Evolutionary conservation across 2,329 filamentous ascomycete genomes (phyloP), one percentile per base, ranked within the genome.

Genomic region (Grosmannia huntii): DNA sequence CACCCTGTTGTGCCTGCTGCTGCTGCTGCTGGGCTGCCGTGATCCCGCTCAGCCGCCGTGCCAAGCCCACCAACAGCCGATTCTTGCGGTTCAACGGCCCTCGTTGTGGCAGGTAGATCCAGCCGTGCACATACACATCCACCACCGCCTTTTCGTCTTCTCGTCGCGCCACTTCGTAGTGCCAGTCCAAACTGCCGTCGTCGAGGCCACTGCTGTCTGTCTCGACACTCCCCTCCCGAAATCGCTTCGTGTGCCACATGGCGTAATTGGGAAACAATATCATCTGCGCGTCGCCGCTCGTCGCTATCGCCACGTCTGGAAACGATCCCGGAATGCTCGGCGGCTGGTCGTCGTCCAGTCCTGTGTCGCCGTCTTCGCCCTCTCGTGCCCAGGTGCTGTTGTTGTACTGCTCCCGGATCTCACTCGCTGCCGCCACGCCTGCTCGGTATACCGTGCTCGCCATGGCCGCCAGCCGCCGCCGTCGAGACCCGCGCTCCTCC

Each of bases 211-310:
- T 36, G 7, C 12, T 28, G 36, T 23, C 28, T 5, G 2, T 16
- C 23, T 25, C 44, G 10, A n/a, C n/a, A 21, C n/a, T n/a, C 5
- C n/a, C n/a, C 14, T 14, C 28, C 14, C 12, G 25, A 2, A 21
- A 48, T 33, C 50, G 50, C 31, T 78, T 85, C 38, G 81, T 70
- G 68, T 95, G 86, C 61, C 78, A 79, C 67, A 91, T 84, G 10
- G 89, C 90, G 69, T 99, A 99, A 57, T 90, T 96, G 0, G 94
- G 94, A 65, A 99, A 99, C 27, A 99, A 70, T 11, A 99, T 83
- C 84, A 99, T 89, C 73, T 97, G 89, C 69, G 96, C 90, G 60
- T 90, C 82, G 14, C 89, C 91, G 61, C 84, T 85, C 12, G 84
- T 81, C 19, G 87, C 82, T 60, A 96, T 87, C n/a, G 86, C 82